Percentiles rank a stretch among this genome's conserved stretches.
phyloP scores from a whole-genome alignment of 495 filamentous ascomycete species.

The Neurospora sp. region DNA sequence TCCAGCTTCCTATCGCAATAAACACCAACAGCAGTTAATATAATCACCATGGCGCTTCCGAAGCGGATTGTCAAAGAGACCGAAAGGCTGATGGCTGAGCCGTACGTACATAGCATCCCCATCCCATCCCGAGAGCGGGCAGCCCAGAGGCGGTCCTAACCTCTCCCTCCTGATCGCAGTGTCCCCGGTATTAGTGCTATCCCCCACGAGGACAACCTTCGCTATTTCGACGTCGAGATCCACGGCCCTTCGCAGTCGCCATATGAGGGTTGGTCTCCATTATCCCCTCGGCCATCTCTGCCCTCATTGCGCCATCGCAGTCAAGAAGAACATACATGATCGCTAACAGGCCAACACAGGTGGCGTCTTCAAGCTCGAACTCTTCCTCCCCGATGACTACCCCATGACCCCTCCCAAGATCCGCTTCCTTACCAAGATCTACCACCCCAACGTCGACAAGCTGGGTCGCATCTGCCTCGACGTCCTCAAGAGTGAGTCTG shows the following conservation, averaged over 20 bases:
- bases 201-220: constrained; percentile 96
- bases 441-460: constrained; percentile 98
- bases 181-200: constrained; percentile 94
- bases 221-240: constrained; percentile 96
- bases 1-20: background rate
- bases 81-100: constrained; percentile 90
- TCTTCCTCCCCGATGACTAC: constrained; percentile 99
- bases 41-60: constrained; percentile 57
- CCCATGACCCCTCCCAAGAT: constrained; percentile 99
- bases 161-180: constrained; percentile 32
- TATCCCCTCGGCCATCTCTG: background rate
- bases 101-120: constrained; percentile 47
- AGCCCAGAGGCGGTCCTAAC: constrained; percentile 10
- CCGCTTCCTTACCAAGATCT: constrained; percentile 96
- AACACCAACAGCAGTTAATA: background rate
- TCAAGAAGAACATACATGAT: background rate
- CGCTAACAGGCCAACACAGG: constrained; percentile 36
- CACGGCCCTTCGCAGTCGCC: constrained; percentile 90
- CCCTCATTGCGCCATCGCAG: background rate
- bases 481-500: constrained; percentile 82
- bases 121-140: background rate
- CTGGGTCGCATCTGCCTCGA: constrained; percentile 94
- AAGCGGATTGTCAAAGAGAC: constrained; percentile 99
- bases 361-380: constrained; percentile 92
- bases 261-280: constrained; percentile 62